Base-by-base conservation (phyloP, 2,329 filamentous ascomycete species). In the Rhinocladiella similis region DNA sequence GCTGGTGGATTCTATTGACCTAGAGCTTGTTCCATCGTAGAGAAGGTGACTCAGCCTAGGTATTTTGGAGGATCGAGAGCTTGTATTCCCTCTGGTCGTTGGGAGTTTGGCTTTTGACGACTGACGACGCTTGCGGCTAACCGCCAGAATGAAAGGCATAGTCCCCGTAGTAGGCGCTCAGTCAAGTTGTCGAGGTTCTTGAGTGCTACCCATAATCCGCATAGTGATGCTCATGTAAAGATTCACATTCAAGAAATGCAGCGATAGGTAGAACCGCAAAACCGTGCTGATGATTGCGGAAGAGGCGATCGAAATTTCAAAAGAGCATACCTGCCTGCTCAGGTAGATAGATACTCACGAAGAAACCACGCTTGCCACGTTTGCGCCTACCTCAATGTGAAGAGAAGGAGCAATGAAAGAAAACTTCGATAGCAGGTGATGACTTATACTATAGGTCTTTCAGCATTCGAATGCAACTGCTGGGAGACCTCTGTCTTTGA, bases 401-500 rank as follows among this genome's bases (percentile, higher is more conserved):
- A 25, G 2, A 27, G 43, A 46, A 46, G 22, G 43, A 25, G 43
- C 43, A 46, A 46, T n/a, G 22, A 16, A 13, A 20, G 4, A 27
- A 29, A 46, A 25, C 5, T 27, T n/a, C n/a, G 10, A 3, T 43
- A 12, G 3, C 41, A 43, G 7, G 29, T 33, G 10, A 33, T 33
- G 29, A 7, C 29, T 33, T 33, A 33, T 27, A 5, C 16, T 22
- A 18, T 1, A 35, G 13, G 13, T 20, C 13, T 33, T 35, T 56
- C 49, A 64, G 45, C 52, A 57, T 14, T 62, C 57, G 50, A 85
- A 75, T 54, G 79, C 76, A 70, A 88, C 73, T 10, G 71, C 71
- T 16, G 79, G 82, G 57, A 88, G 68, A 0, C 85, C 86, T 58
- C 85, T 75, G 48, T 80, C 70, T 63, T 65, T 68, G 20, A 87